A percentile compares a stretch with the other conserved stretches of the same genome.
These are phyloP conservation scores for Exophiala mesophila DNA, from an alignment of 2,329 filamentous ascomycete species.

Conservation along the genomic window DNA sequence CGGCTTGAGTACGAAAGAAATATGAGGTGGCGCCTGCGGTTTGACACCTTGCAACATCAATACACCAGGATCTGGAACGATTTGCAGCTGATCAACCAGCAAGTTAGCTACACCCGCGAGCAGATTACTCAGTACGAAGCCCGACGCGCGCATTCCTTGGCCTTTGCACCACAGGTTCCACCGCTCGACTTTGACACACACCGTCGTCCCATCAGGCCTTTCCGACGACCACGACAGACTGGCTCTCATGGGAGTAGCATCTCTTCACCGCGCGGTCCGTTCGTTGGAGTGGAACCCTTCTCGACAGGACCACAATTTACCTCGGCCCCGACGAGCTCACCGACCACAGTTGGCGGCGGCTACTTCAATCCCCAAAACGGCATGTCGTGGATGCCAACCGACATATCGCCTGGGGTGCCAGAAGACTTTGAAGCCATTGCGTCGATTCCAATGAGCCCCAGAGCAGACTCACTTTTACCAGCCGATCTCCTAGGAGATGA, in stretches of 20 bases:
- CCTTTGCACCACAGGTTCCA: conserved; percentile 35
- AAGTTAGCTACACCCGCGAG: conserved; percentile 22
- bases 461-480: conserved; percentile 57
- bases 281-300: conserved; percentile 35
- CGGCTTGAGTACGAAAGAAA: conserved; percentile 47
- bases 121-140: conserved; percentile 29
- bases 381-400: conserved; percentile 48
- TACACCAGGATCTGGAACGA: conserved; percentile 34
- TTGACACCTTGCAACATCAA: conserved; percentile 39
- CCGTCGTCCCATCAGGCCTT: conserved; percentile 36
- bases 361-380: conserved; percentile 62
- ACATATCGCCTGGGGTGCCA: conserved; percentile 6
- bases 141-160: conserved; percentile 39
- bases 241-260: conserved; percentile 45
- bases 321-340: conserved; percentile 49
- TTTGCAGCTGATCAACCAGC: conserved; percentile 21
- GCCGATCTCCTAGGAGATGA: conserved; percentile 58
- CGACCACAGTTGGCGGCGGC: conserved; percentile 45
- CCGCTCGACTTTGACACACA: conserved; percentile 40
- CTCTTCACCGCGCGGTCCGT: conserved; percentile 41
- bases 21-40: conserved; percentile 42
- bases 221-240: conserved; percentile 40
- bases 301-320: conserved; percentile 38
- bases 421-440: conserved; percentile 51
- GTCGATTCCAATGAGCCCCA: conserved; percentile 60